Conservation (phyloP, 495 filamentous ascomycete genomes). For the Wilcoxina mikolae region DNA sequence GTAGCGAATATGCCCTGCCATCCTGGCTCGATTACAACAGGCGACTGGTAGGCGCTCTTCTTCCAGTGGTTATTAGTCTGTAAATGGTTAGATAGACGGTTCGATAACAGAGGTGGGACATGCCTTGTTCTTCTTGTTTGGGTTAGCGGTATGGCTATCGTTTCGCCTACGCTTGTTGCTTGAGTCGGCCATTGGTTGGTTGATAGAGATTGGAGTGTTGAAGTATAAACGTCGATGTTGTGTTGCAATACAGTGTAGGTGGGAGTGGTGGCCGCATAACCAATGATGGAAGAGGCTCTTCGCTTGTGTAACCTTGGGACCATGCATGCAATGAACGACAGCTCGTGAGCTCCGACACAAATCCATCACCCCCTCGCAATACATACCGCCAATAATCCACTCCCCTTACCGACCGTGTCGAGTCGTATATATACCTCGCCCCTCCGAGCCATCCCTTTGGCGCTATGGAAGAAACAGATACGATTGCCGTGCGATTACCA, state of each 20-base stretch:
- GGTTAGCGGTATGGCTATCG: slow-evolving; percentile 10
- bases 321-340: too few species aligned
- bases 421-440: too few species aligned
- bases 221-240: too few species aligned
- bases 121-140: slow-evolving; percentile 22
- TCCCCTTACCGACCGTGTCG: too few species aligned
- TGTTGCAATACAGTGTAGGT: too few species aligned
- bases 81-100: neutral
- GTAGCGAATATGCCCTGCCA: slow-evolving; percentile 82
- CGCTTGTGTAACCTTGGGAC: neutral
- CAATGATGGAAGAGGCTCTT: neutral
- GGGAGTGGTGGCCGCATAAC: neutral
- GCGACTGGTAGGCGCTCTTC: slow-evolving; percentile 19
- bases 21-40: slow-evolving; percentile 46
- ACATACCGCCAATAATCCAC: too few species aligned
- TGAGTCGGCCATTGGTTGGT: neutral
- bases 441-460: neutral
- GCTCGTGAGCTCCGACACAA: too few species aligned
- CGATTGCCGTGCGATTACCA: slow-evolving; percentile 48
- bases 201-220: too few species aligned
- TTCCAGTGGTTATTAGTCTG: slow-evolving; percentile 13
- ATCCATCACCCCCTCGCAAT: too few species aligned
- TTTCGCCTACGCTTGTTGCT: slow-evolving; percentile 15
- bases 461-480: slow-evolving; percentile 36
- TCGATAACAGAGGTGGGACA: neutral